Percentiles rank a stretch among this genome's conserved stretches.
phyloP scores from a whole-genome alignment of 495 filamentous ascomycete genomes.

The Penicillium waksmanii region DNA sequence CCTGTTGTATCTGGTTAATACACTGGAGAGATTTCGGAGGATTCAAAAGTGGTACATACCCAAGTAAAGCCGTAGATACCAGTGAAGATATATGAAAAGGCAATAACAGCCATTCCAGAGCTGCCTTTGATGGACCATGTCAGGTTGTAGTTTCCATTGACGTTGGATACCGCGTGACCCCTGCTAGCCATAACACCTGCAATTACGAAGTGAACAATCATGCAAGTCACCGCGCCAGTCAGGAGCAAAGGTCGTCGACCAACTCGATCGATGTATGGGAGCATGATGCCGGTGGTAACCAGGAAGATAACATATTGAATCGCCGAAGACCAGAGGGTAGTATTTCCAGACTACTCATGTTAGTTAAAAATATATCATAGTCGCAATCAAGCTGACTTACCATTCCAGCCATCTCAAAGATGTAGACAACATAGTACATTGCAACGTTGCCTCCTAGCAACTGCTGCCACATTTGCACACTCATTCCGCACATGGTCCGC shows the following conservation, averaged over 20 bases:
- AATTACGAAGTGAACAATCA: conserved; percentile 71
- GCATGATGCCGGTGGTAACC: conserved; percentile 67
- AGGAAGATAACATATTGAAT: conserved; percentile 80
- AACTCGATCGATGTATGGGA: conserved; percentile 74
- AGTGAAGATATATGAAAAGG: conserved; percentile 78
- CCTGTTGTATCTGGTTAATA: conserved; percentile 38
- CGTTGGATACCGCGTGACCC: conserved; percentile 57
- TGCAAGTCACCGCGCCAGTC: conserved; percentile 65
- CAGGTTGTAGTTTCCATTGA: conserved; percentile 69
- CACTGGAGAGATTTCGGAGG: neutral
- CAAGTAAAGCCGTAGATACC: conserved; percentile 73
- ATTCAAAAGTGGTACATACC: conserved; percentile 25
- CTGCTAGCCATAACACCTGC: conserved; percentile 52
- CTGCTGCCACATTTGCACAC: conserved; percentile 75
- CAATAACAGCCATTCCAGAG: conserved; percentile 72
- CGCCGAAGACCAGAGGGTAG: conserved; percentile 67
- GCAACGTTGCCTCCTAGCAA: conserved; percentile 69
- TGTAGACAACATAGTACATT: conserved; percentile 73
- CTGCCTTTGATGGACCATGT: conserved; percentile 62
- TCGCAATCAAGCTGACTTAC: conserved; percentile 21
- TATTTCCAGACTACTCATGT: conserved; percentile 54
- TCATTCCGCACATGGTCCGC: conserved; percentile 66
- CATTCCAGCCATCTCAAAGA: conserved; percentile 67
- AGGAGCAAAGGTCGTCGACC: conserved; percentile 74
- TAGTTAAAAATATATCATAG: neutral